Percentiles rank a stretch among this genome's conserved stretches.
Conservation (phyloP, 306 rosid species). For the Castanopsis chinensis region DNA sequence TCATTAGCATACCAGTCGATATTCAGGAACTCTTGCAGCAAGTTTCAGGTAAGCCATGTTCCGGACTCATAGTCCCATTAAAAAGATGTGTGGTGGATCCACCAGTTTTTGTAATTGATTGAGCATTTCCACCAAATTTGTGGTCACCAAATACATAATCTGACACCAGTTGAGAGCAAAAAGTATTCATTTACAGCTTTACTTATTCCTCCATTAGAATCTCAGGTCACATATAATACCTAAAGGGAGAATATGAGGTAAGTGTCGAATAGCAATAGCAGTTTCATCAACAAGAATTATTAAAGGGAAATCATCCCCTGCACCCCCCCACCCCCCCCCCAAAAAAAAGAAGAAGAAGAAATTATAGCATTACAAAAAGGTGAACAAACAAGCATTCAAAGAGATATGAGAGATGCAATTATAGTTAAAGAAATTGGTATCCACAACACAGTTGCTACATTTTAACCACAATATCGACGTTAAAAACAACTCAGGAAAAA, state of each 20-base stretch:
- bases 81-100: slow-evolving; percentile 98
- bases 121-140: slow-evolving; percentile 98
- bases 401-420: not conserved
- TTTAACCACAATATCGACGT: not conserved
- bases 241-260: not conserved
- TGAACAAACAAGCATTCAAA: not conserved
- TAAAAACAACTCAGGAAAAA: not conserved
- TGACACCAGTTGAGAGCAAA: slow-evolving; percentile 28
- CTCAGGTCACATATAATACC: not conserved
- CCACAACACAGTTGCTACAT: not conserved
- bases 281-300: not conserved
- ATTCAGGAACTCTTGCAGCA: slow-evolving; percentile 71
- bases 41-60: slow-evolving; percentile 88
- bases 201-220: not conserved
- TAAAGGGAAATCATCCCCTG: not conserved
- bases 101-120: slow-evolving; percentile 83
- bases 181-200: slow-evolving; percentile 13
- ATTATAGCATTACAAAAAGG: not conserved
- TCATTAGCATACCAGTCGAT: slow-evolving; percentile 59
- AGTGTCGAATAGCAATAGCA: not conserved
- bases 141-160: slow-evolving; percentile 84
- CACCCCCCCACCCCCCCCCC: not conserved
- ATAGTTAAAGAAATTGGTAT: not conserved
- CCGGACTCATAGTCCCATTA: slow-evolving; percentile 75
- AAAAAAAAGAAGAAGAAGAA: not conserved